Conservation (phyloP, 768 basidiomycete species). For the Cytidiella melzeri region DNA sequence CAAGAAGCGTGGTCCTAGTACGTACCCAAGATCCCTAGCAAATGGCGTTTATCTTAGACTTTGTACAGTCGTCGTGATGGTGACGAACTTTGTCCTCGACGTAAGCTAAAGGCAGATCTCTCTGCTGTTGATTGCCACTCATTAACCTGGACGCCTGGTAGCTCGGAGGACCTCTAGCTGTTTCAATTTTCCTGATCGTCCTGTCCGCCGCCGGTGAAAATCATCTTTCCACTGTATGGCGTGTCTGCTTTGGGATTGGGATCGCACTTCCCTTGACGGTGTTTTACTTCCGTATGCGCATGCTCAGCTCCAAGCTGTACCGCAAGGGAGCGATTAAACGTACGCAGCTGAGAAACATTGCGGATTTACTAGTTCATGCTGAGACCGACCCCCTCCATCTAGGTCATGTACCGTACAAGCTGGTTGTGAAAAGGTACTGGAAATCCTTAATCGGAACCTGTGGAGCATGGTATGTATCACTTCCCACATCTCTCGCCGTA, state of each 20-base stretch:
- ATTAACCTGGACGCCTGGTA: too few relatives aligned
- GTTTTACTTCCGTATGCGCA: slow-evolving; percentile 65
- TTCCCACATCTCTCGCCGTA: too few relatives aligned
- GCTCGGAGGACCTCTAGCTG: slow-evolving; percentile 64
- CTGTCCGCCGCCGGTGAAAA: slow-evolving; percentile 58
- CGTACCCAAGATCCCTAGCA: slow-evolving; percentile 4
- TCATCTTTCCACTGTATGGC: slow-evolving; percentile 61
- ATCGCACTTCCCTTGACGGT: slow-evolving; percentile 59
- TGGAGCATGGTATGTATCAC: slow-evolving; percentile 53
- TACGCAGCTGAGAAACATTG: slow-evolving; percentile 27
- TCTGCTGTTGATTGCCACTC: background rate
- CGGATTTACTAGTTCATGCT: background rate
- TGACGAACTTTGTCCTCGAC: slow-evolving; percentile 64
- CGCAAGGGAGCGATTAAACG: slow-evolving; percentile 60
- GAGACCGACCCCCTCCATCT: too few relatives aligned
- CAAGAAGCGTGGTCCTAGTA: slow-evolving; percentile 54
- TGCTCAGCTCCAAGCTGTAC: slow-evolving; percentile 64
- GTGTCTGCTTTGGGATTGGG: slow-evolving; percentile 59
- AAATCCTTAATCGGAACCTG: slow-evolving; percentile 64
- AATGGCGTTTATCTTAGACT: slow-evolving; percentile 3
- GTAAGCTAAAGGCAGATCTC: slow-evolving; percentile 25
- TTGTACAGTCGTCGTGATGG: slow-evolving; percentile 64
- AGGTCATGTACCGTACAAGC: slow-evolving; percentile 54
- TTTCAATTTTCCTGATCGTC: slow-evolving; percentile 61
- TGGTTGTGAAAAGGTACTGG: slow-evolving; percentile 64